Evolutionary conservation across 1,284 basidiomycete species (phyloP).

Genomic region (Moesziomyces sp.): DNA sequence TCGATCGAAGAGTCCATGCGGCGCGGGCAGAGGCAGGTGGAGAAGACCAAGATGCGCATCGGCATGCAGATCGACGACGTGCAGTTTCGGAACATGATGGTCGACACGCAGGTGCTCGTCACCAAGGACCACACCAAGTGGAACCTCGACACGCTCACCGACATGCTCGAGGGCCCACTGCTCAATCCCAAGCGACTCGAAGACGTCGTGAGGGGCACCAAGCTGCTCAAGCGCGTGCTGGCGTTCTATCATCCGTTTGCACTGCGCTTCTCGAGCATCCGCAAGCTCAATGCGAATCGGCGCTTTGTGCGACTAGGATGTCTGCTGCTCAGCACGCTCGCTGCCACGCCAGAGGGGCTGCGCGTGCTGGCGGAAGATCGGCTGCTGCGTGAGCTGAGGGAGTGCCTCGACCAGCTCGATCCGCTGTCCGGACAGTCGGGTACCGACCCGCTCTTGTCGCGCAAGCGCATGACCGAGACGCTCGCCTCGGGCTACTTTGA

Average conservation of each 20-base stretch:
- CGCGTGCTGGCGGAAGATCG: constrained; percentile 88
- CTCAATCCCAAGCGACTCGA: constrained; percentile 92
- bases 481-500: constrained; percentile 93
- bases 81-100: constrained; percentile 64
- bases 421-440: constrained; percentile 72
- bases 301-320: constrained; percentile 70
- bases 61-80: constrained; percentile 76
- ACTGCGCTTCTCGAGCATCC: constrained; percentile 81
- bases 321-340: constrained; percentile 81
- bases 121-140: constrained; percentile 91
- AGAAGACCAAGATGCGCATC: constrained; percentile 86
- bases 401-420: constrained; percentile 90
- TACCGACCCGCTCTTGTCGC: constrained; percentile 82
- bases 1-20: constrained; percentile 86
- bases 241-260: constrained; percentile 91
- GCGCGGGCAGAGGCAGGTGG: constrained; percentile 76
- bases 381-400: constrained; percentile 84
- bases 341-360: constrained; percentile 84
- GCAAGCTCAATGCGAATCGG: constrained; percentile 74
- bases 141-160: constrained; percentile 88
- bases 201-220: constrained; percentile 89
- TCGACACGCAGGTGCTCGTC: constrained; percentile 76
- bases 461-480: constrained; percentile 82
- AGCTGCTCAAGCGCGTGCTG: constrained; percentile 87
- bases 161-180: constrained; percentile 90